Evolutionary conservation across 2,329 filamentous ascomycete genomes (phyloP).

Genomic region (Clarireedia homoeocarpa): DNA sequence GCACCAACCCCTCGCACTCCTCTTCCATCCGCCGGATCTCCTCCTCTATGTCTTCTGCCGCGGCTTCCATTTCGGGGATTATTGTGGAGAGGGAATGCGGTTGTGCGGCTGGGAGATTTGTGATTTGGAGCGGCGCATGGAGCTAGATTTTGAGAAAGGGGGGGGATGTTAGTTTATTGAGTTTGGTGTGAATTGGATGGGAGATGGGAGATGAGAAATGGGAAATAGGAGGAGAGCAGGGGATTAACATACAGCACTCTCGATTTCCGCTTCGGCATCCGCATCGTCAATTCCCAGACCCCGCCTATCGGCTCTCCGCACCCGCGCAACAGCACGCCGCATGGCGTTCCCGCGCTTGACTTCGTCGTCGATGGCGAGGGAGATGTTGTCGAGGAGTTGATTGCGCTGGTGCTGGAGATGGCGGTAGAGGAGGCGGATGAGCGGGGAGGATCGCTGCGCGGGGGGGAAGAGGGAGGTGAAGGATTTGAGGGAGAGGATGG

Average conservation of each 20-base stretch:
- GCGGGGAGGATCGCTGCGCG: conserved; percentile 30
- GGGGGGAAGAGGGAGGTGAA: conserved; percentile 73
- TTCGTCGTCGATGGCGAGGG: conserved; percentile 57
- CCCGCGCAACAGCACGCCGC: conserved; percentile 47
- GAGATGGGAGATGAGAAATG: too few species aligned
- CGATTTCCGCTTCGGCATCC: conserved; percentile 36
- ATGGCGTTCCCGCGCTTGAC: conserved; percentile 51
- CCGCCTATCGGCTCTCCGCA: conserved; percentile 43
- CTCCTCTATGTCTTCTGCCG: conserved; percentile 55
- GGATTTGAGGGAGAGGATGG: conserved; percentile 63
- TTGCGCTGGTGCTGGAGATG: conserved; percentile 71
- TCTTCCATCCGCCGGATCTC: conserved; percentile 59
- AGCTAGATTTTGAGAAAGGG: background rate
- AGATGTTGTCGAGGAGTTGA: conserved; percentile 58
- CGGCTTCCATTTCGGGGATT: conserved; percentile 60
- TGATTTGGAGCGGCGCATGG: conserved; percentile 25
- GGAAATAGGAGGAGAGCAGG: background rate
- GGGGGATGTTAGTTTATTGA: too few species aligned
- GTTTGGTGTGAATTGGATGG: too few species aligned
- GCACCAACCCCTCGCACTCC: conserved; percentile 53
- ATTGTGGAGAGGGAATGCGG: conserved; percentile 57
- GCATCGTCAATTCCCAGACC: conserved; percentile 55
- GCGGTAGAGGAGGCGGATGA: conserved; percentile 52
- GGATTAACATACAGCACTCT: conserved; percentile 41
- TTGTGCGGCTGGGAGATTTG: conserved; percentile 37